Base-by-base conservation (phyloP, 2,329 filamentous ascomycete genomes). In the Microascus cirrosus region DNA sequence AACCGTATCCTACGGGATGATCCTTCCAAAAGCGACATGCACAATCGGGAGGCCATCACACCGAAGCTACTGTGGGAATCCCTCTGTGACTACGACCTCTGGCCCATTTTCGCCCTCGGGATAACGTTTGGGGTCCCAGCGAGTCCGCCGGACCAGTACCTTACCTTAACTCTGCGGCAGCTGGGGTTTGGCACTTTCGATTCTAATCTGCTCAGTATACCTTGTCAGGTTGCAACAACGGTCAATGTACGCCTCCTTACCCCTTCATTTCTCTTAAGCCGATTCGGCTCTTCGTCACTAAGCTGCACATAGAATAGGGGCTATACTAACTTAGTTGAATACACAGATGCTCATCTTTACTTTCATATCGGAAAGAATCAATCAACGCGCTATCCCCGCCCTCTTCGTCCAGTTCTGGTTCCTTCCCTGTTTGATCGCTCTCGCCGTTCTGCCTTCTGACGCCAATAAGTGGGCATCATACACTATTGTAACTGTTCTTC, bases 161-260 rank as follows among this genome's bases (percentile, higher is more conserved):
- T 67, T 7, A 66, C 65, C 0, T 53, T 67, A 10, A 66, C 64
- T 0, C 62, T 67, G 1, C 60, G 62, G 2, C 60, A 62, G 1
- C 60, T 66, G 1, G 64, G 64, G 7, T 67, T 66, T 34, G 66
- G 70, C 59, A 79, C 76, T 15, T 78, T 83, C 62, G 67, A 77
- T 22, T 78, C 78, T 1, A 84, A 83, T 58, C 68, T 86, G 8
- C 70, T 85, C 24, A 78, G 77, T 2, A 82, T 85, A 15, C 74
- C 78, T 0, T 61, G 59, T n/a, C 59, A 59, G 24, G 42, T 60
- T 15, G 50, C 59, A n/a, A 59, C 60, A 52, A 61, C 59, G 12
- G 55, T 59, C 48, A 61, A 59, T 15, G 55, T 57, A 57, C 34
- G 53, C 6, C 28, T 20, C 3, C 12, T 13, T 12, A 5, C 10